A percentile compares a stretch with the other conserved stretches of the same genome.
phyloP scores from a whole-genome alignment of 176 grass and related monocot species.

The Carex pumila region DNA sequence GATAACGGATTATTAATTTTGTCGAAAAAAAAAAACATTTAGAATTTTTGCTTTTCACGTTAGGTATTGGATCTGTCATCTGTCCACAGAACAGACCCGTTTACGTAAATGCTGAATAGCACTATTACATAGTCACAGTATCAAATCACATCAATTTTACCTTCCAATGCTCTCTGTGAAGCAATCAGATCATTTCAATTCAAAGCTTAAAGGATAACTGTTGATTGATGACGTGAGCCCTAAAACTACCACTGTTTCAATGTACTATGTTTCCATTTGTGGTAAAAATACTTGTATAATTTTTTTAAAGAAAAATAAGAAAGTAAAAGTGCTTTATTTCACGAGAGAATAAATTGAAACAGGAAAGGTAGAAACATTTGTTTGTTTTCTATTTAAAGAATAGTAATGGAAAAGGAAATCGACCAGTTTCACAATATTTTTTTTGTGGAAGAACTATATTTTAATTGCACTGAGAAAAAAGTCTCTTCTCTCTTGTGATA shows the following conservation, averaged over 20 bases:
- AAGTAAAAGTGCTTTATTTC: too few species aligned
- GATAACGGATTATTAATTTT: too few species aligned
- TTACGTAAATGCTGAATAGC: neutral
- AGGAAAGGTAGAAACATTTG: too few species aligned
- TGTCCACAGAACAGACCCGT: neutral
- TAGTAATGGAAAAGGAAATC: too few species aligned
- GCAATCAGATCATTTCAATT: conserved; percentile 10
- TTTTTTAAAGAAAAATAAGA: too few species aligned
- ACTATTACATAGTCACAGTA: conserved; percentile 7
- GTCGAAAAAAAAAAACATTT: too few species aligned
- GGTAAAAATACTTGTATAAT: neutral
- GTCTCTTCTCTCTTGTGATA: too few species aligned
- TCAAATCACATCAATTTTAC: conserved; percentile 19
- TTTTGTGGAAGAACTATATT: too few species aligned
- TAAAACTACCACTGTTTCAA: neutral
- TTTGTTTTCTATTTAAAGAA: too few species aligned
- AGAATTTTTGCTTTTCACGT: neutral
- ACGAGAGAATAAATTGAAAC: too few species aligned
- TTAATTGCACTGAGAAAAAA: too few species aligned
- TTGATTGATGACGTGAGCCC: neutral
- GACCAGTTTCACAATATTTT: too few species aligned
- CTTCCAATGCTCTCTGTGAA: neutral
- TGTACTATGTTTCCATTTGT: conserved; percentile 5
- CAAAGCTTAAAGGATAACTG: neutral
- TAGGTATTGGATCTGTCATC: neutral